Percentiles rank a stretch among this genome's conserved stretches.
Evolutionary conservation across 768 basidiomycete genomes (phyloP).

Genomic region (Amanita jacksonii): DNA sequence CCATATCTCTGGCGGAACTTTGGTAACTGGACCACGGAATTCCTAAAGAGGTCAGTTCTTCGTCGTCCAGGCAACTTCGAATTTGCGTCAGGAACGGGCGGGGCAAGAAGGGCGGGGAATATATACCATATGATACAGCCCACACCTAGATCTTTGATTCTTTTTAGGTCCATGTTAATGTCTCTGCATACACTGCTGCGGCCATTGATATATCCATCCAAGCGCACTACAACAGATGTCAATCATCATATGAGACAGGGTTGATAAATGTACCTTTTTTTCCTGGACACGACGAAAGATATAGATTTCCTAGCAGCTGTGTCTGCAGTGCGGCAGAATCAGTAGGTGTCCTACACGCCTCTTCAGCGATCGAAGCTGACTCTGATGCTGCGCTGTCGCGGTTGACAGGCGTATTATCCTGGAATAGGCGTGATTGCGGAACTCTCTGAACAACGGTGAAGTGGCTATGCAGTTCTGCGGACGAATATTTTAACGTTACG

Average conservation of each 20-base stretch:
- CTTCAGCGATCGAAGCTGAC: too few species aligned
- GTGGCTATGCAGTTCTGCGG: too few species aligned
- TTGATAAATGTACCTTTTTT: constrained; percentile 62
- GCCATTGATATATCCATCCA: constrained; percentile 69
- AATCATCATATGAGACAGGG: neutral
- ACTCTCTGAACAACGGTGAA: too few species aligned
- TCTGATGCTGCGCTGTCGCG: too few species aligned
- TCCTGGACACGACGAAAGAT: constrained; percentile 87
- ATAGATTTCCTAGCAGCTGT: constrained; percentile 77
- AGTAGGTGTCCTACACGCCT: too few species aligned
- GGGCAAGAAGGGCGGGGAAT: neutral
- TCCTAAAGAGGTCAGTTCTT: constrained; percentile 80
- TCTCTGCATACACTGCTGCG: constrained; percentile 79
- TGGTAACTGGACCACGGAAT: constrained; percentile 77
- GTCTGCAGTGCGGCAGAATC: too few species aligned
- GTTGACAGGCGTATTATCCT: too few species aligned
- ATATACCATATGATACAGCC: constrained; percentile 76
- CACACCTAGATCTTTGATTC: constrained; percentile 69
- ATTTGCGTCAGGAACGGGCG: constrained; percentile 2
- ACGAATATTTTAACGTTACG: too few species aligned
- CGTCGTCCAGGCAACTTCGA: constrained; percentile 72
- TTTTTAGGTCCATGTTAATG: constrained; percentile 60
- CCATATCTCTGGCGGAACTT: constrained; percentile 44
- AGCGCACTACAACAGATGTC: constrained; percentile 38
- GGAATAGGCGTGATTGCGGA: too few species aligned